A percentile compares a stretch with the other conserved stretches of the same genome.
phyloP scores from a whole-genome alignment of 1,284 basidiomycete genomes.

The Ganoderma leucocontextum region DNA sequence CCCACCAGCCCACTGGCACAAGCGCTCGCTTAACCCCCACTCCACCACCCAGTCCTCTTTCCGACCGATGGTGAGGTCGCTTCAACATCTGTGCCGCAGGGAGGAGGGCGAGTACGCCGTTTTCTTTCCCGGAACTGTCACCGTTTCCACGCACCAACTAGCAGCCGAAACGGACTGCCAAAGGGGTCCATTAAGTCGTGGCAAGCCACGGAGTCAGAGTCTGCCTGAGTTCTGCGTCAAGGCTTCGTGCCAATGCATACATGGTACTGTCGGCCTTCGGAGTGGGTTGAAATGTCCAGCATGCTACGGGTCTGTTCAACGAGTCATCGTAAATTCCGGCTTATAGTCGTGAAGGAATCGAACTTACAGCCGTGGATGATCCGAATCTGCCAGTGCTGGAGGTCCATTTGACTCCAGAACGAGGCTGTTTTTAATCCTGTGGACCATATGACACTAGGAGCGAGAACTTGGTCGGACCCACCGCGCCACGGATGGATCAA shows the following conservation, averaged over 20 bases:
- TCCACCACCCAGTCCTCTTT: neutral
- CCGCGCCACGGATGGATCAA: neutral
- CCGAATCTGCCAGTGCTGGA: neutral
- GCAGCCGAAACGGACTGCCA: neutral
- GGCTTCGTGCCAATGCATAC: neutral
- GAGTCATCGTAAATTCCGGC: neutral
- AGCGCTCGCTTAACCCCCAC: conserved; percentile 6
- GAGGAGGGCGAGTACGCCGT: neutral
- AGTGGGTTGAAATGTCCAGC: too few relatives aligned
- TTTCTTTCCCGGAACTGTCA: neutral
- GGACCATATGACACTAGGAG: neutral
- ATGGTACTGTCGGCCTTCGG: too few relatives aligned
- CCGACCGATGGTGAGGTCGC: too few relatives aligned
- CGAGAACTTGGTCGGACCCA: neutral
- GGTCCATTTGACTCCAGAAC: neutral
- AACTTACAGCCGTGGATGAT: neutral
- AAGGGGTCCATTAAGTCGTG: too few relatives aligned
- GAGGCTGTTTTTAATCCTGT: neutral
- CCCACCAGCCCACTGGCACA: neutral
- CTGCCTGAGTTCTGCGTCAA: neutral
- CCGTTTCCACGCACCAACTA: neutral
- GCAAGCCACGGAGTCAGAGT: too few relatives aligned
- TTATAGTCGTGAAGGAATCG: neutral
- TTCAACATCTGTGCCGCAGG: too few relatives aligned
- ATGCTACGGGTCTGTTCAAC: too few relatives aligned